Conservation (phyloP, 306 rosid species). For the Phaseolus lunatus region DNA sequence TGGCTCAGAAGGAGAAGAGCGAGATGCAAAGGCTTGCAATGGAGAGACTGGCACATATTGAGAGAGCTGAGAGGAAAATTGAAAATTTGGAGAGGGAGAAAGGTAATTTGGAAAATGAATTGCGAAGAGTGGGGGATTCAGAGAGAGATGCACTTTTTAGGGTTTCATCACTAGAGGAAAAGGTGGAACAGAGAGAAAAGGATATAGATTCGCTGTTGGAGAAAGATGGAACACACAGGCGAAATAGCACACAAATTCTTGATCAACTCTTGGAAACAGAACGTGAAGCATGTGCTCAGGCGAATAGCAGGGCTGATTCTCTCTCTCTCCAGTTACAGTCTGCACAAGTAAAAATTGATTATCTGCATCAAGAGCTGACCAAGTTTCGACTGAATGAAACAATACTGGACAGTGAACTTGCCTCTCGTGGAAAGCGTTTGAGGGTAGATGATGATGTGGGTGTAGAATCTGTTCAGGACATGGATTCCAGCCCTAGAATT, state of each 20-base stretch:
- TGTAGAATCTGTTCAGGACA: slow-evolving; percentile 70
- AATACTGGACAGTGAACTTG: slow-evolving; percentile 70
- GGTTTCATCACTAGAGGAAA: slow-evolving; percentile 63
- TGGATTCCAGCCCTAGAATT: slow-evolving; percentile 63
- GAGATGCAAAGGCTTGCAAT: slow-evolving; percentile 88
- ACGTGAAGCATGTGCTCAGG: slow-evolving; percentile 83
- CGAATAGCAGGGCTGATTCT: slow-evolving; percentile 77
- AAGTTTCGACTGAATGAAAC: slow-evolving; percentile 78
- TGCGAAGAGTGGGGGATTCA: slow-evolving; percentile 59
- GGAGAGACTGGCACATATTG: slow-evolving; percentile 70
- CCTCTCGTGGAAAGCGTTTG: slow-evolving; percentile 72
- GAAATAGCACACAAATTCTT: slow-evolving; percentile 66
- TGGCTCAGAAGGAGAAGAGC: slow-evolving; percentile 70
- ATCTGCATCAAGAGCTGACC: slow-evolving; percentile 77
- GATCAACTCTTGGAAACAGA: slow-evolving; percentile 75
- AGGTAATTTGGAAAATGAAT: slow-evolving; percentile 53
- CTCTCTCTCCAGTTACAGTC: slow-evolving; percentile 75
- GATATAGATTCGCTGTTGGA: slow-evolving; percentile 72
- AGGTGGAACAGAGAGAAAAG: slow-evolving; percentile 77
- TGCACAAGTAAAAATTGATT: slow-evolving; percentile 77
- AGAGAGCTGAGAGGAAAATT: slow-evolving; percentile 74
- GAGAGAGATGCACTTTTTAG: slow-evolving; percentile 64
- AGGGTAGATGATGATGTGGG: slow-evolving; percentile 72
- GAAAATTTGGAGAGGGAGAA: slow-evolving; percentile 71
- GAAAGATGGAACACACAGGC: slow-evolving; percentile 67